phyloP scores from a whole-genome alignment of 148 eudicot genomes.

The Euryodendron excelsum region DNA sequence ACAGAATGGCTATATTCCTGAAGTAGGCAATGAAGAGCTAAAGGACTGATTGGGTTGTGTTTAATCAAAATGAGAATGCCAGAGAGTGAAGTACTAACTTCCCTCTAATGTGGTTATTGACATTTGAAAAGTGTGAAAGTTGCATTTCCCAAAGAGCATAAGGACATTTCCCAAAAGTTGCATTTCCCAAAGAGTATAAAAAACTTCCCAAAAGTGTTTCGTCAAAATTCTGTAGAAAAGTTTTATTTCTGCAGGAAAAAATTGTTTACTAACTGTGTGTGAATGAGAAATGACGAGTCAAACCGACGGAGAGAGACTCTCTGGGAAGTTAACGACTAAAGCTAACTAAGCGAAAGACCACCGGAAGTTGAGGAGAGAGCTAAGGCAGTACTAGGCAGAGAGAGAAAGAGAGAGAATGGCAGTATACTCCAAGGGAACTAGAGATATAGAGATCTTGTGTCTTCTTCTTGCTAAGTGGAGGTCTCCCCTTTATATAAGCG shows the following conservation, averaged over 20 bases:
- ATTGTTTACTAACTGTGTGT: too few species aligned
- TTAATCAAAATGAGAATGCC: background rate
- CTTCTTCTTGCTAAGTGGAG: too few species aligned
- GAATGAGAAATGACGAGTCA: too few species aligned
- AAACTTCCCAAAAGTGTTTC: background rate
- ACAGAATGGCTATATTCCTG: background rate
- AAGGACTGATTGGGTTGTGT: background rate
- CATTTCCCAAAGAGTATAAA: background rate
- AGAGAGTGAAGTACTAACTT: background rate
- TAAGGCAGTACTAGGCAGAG: too few species aligned
- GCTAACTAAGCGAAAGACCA: too few species aligned
- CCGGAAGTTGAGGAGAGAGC: too few species aligned
- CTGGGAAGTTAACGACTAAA: too few species aligned
- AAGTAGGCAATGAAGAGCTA: background rate
- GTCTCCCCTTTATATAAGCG: too few species aligned
- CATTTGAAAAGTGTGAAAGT: background rate
- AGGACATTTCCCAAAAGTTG: background rate
- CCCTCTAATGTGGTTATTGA: background rate
- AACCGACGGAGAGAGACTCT: too few species aligned
- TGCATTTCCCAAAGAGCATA: background rate
- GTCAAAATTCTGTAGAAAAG: background rate
- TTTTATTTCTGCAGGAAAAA: background rate
- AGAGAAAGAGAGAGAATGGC: too few species aligned
- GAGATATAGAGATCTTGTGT: too few species aligned
- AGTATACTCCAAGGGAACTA: too few species aligned